Percentiles rank a stretch among this genome's conserved stretches.
Conservation (phyloP, 345 rosid genomes). For the Boechera divaricarpa region DNA sequence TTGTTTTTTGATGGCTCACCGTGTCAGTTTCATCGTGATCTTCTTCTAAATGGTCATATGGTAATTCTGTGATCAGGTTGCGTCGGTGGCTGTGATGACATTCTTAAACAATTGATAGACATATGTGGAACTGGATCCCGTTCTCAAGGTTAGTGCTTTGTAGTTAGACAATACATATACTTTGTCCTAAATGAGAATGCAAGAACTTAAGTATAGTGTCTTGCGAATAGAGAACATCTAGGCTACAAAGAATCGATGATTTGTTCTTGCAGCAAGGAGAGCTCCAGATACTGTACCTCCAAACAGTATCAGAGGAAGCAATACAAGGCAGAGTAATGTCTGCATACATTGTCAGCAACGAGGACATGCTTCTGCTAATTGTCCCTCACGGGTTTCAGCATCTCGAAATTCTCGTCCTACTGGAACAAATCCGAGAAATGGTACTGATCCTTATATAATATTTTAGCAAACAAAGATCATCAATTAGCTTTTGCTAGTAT, state of each 20-base stretch:
- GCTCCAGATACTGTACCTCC: slow-evolving; percentile 51
- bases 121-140: slow-evolving; percentile 97
- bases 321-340: slow-evolving; percentile 50
- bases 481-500: not conserved
- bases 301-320: slow-evolving; percentile 62
- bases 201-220: slow-evolving; percentile 1
- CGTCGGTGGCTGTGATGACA: slow-evolving; percentile 91
- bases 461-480: slow-evolving; percentile 20
- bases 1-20: slow-evolving; percentile 8
- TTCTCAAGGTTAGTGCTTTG: slow-evolving; percentile 60
- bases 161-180: slow-evolving; percentile 8
- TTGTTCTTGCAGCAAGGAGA: slow-evolving; percentile 62
- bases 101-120: slow-evolving; percentile 74
- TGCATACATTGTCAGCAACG: slow-evolving; percentile 79
- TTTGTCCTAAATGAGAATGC: not conserved
- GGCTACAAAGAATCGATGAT: slow-evolving; percentile 5
- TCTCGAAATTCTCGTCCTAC: slow-evolving; percentile 52
- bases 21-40: not conserved
- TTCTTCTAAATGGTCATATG: not conserved
- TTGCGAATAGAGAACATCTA: slow-evolving; percentile 5
- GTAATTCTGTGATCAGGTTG: slow-evolving; percentile 61
- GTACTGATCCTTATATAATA: slow-evolving; percentile 47
- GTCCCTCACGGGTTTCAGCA: slow-evolving; percentile 67
- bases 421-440: slow-evolving; percentile 53
- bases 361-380: slow-evolving; percentile 76